phyloP scores from a whole-genome alignment of 148 eudicot species.

The Fallopia convolvulus region DNA sequence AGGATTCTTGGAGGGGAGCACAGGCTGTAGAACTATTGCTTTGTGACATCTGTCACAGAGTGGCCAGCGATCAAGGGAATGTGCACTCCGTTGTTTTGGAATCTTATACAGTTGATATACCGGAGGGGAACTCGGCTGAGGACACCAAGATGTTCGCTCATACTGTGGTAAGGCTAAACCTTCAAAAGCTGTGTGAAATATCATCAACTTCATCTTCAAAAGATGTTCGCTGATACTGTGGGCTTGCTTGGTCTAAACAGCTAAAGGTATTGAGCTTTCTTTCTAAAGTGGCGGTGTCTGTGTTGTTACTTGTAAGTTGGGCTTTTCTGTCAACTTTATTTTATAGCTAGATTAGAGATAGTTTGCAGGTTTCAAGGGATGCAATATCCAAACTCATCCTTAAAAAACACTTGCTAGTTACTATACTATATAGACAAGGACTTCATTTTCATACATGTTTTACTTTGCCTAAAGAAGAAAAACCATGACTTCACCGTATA shows the following conservation, averaged over 20 bases:
- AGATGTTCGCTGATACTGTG: too few relatives aligned
- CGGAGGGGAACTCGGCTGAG: conserved; percentile 37
- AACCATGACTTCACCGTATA: too few relatives aligned
- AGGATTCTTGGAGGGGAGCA: conserved; percentile 59
- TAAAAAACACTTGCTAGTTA: background rate
- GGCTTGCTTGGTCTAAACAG: background rate
- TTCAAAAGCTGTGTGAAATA: conserved; percentile 32
- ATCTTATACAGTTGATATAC: conserved; percentile 33
- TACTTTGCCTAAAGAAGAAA: background rate
- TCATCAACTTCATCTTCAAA: conserved; percentile 14
- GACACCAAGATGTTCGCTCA: conserved; percentile 46
- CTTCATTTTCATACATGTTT: background rate
- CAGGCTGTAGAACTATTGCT: conserved; percentile 53
- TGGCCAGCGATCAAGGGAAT: conserved; percentile 13
- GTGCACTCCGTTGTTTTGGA: conserved; percentile 33
- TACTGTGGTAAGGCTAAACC: conserved; percentile 37
- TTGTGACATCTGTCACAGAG: conserved; percentile 57
- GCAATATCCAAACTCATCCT: too few relatives aligned
- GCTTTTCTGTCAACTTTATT: background rate
- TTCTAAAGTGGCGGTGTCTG: background rate
- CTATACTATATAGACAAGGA: background rate
- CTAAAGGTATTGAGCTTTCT: background rate
- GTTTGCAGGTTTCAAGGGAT: background rate
- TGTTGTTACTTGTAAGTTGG: conserved; percentile 5
- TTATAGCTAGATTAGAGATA: background rate